Percentiles rank a stretch among this genome's conserved stretches.
These are phyloP conservation scores for Floccularia luteovirens DNA, from an alignment of 768 basidiomycete species.

Conservation along the genomic window DNA sequence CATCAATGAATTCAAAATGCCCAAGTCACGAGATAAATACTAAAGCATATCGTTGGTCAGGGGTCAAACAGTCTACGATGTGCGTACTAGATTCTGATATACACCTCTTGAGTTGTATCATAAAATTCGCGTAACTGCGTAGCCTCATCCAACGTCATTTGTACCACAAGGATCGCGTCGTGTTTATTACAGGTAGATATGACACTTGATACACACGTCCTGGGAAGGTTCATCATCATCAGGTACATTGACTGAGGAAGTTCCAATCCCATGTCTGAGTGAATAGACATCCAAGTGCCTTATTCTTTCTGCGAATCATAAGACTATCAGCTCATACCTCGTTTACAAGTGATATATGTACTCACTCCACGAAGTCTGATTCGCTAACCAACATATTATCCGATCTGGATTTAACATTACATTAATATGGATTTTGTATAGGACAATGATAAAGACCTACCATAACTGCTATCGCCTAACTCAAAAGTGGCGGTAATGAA, in stretches of 20 bases:
- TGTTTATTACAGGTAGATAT: conserved; percentile 32
- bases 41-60: conserved; percentile 13
- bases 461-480: conserved; percentile 46
- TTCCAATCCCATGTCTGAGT: conserved; percentile 22
- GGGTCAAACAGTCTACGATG: conserved; percentile 17
- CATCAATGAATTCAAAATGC: conserved; percentile 43
- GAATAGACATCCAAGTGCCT: conserved; percentile 48
- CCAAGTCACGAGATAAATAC: conserved; percentile 43
- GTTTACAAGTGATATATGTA: conserved; percentile 3
- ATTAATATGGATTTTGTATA: conserved; percentile 3
- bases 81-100: conserved; percentile 22
- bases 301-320: conserved; percentile 19
- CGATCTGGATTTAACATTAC: conserved; percentile 34
- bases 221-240: conserved; percentile 20
- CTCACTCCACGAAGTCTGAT: conserved; percentile 53
- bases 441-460: conserved; percentile 24
- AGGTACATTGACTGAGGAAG: too few relatives aligned
- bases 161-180: conserved; percentile 40
- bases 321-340: conserved; percentile 7
- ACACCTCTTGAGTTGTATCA: conserved; percentile 19
- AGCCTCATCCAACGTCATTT: conserved; percentile 33
- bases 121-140: too few relatives aligned
- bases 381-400: conserved; percentile 65
- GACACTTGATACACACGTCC: conserved; percentile 23
- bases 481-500: conserved; percentile 58